Percentiles rank a stretch among this genome's conserved stretches.
These are phyloP conservation scores for Echinosophora koreensis DNA, from an alignment of 306 rosid species.

Conservation along the genomic window DNA sequence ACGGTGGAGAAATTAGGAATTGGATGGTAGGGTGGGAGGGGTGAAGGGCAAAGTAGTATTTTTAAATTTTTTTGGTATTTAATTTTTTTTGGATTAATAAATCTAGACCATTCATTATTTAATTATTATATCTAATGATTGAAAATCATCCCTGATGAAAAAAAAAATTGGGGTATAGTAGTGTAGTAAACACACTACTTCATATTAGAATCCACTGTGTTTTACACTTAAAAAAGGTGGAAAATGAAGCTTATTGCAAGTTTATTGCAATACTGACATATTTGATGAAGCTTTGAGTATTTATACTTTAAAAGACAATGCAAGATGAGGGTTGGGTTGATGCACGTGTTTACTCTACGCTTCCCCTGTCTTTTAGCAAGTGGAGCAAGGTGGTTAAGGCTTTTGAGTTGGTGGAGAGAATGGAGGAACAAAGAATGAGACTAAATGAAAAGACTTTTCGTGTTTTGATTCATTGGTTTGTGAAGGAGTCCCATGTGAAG, in stretches of 20 bases:
- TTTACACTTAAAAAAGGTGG: no score
- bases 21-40: no score
- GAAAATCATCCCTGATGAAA: no score
- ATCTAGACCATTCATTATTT: no score
- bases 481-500: constrained; percentile 61
- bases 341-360: constrained; percentile 58
- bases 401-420: constrained; percentile 69
- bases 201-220: no score
- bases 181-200: no score
- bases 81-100: no score
- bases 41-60: no score
- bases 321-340: constrained; percentile 70
- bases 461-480: constrained; percentile 83
- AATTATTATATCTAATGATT: no score
- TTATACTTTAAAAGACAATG: constrained; percentile 56
- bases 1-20: no score
- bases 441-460: constrained; percentile 73
- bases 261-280: constrained; percentile 65
- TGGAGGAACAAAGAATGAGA: constrained; percentile 55
- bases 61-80: no score
- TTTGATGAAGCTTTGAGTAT: constrained; percentile 62
- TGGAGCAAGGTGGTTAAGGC: constrained; percentile 79
- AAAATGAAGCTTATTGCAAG: constrained; percentile 37
- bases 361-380: constrained; percentile 67
- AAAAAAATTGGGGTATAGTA: no score